phyloP scores from a whole-genome alignment of 1,284 basidiomycete genomes.

The Marasmius oreades region DNA sequence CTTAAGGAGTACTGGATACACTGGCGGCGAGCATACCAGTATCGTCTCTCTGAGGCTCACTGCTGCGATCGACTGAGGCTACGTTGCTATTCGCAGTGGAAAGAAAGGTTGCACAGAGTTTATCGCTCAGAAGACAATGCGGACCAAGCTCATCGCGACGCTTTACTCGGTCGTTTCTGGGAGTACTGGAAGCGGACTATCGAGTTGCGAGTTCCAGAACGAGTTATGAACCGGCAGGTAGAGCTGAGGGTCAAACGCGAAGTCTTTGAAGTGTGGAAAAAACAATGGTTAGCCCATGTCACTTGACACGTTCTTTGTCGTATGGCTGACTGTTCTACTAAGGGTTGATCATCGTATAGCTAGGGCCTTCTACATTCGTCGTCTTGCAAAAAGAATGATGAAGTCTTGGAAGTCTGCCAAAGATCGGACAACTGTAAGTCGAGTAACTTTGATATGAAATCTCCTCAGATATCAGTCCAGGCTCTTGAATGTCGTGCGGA shows the following conservation, averaged over 20 bases:
- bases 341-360: slow-evolving; percentile 46
- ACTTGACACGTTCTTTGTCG: slow-evolving; percentile 1
- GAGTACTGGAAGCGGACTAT: slow-evolving; percentile 49
- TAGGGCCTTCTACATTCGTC: slow-evolving; percentile 37
- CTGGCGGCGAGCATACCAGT: slow-evolving; percentile 57
- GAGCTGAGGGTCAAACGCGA: slow-evolving; percentile 44
- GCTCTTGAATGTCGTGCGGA: slow-evolving; percentile 48
- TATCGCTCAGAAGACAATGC: slow-evolving; percentile 45
- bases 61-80: slow-evolving; percentile 39
- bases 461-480: slow-evolving; percentile 20
- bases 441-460: background rate
- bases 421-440: slow-evolving; percentile 48
- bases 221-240: slow-evolving; percentile 21
- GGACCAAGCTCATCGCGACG: slow-evolving; percentile 40
- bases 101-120: slow-evolving; percentile 33
- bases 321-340: slow-evolving; percentile 13
- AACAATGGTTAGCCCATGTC: slow-evolving; percentile 42
- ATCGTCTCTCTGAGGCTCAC: slow-evolving; percentile 45
- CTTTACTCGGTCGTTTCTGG: slow-evolving; percentile 41
- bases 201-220: slow-evolving; percentile 40
- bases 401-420: slow-evolving; percentile 53
- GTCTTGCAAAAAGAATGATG: slow-evolving; percentile 43
- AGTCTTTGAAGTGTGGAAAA: slow-evolving; percentile 52
- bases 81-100: slow-evolving; percentile 52
- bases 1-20: slow-evolving; percentile 53